Evolutionary conservation across 1,284 basidiomycete genomes (phyloP).

Genomic region (Boletus smithii): DNA sequence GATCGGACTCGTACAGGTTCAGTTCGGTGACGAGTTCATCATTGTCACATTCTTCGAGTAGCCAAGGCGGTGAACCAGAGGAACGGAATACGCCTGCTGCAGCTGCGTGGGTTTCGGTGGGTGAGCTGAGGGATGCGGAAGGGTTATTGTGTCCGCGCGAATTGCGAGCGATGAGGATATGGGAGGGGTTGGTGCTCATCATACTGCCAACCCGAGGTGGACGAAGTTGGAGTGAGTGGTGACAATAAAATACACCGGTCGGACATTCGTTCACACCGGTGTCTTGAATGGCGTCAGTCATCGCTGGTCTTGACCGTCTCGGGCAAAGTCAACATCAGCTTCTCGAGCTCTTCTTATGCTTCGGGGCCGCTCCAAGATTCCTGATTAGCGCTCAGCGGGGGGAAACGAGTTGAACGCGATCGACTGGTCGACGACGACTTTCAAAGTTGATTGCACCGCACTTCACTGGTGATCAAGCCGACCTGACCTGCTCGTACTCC

Average conservation of each 20-base stretch:
- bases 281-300: no score
- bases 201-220: neutral
- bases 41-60: conserved; percentile 66
- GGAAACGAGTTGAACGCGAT: no score
- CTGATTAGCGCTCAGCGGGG: no score
- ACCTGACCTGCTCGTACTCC: no score
- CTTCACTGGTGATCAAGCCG: no score
- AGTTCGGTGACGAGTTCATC: conserved; percentile 66
- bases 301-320: neutral
- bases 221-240: neutral
- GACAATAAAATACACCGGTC: neutral
- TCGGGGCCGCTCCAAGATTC: no score
- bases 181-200: conserved; percentile 73
- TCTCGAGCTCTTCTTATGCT: no score
- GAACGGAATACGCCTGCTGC: conserved; percentile 78
- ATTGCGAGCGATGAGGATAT: conserved; percentile 80
- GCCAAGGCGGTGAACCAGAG: conserved; percentile 71
- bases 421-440: no score
- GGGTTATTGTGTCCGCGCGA: conserved; percentile 69
- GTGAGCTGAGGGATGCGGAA: conserved; percentile 73
- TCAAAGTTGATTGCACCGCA: no score
- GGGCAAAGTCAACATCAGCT: neutral
- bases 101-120: conserved; percentile 80
- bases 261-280: conserved; percentile 8
- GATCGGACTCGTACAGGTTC: conserved; percentile 60